Evolutionary conservation across 2,329 filamentous ascomycete species (phyloP).

Genomic region (Penicillium sp.): DNA sequence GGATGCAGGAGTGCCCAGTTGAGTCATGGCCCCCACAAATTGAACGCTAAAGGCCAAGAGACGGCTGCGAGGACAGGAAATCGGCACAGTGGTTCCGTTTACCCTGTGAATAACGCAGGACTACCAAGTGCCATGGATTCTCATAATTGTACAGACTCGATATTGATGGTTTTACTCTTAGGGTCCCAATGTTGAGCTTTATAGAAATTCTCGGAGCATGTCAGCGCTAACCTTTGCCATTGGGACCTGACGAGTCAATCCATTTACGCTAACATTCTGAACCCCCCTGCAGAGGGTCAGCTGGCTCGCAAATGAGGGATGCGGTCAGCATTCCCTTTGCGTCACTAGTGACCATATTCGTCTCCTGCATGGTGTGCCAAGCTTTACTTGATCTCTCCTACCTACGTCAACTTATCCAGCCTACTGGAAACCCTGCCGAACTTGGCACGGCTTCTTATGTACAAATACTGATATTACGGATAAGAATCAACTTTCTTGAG

Average conservation of each 20-base stretch:
- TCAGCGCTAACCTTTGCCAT: not conserved
- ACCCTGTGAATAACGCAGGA: not conserved
- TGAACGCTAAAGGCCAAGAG: not conserved
- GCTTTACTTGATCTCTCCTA: not conserved
- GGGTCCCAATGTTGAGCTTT: too few relatives aligned
- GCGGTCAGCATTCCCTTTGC: not conserved
- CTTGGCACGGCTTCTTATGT: not conserved
- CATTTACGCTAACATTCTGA: too few relatives aligned
- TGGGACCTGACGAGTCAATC: not conserved
- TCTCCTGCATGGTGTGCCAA: not conserved
- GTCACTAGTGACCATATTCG: not conserved
- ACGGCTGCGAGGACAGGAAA: not conserved
- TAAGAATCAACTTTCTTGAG: too few relatives aligned
- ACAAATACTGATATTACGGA: not conserved
- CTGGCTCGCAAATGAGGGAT: not conserved
- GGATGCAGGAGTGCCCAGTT: not conserved
- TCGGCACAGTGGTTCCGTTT: constrained; percentile 11
- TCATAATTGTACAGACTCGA: too few relatives aligned
- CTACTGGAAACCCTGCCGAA: too few relatives aligned
- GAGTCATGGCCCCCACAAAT: constrained; percentile 1
- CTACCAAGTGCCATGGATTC: not conserved
- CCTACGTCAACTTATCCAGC: not conserved
- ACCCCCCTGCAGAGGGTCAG: not conserved
- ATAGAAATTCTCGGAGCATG: not conserved
- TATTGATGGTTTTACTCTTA: too few relatives aligned